These are phyloP conservation scores for Daucus carota DNA, from an alignment of 129 eudicot genomes.

Conservation along the genomic window DH1_v3.0 NC_030387.2:35212501-35213000, in stretches of 20 bases:
- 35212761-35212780: constrained; percentile 35
- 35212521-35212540: constrained; percentile 40
- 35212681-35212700: constrained; percentile 25
- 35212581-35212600: no score
- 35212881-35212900: background rate
- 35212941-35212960: background rate
- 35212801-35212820: constrained; percentile 3
- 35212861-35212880: background rate
- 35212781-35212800: background rate
- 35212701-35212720: constrained; percentile 65
- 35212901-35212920: background rate
- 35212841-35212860: background rate
- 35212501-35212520: constrained; percentile 76
- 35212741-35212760: constrained; percentile 62
- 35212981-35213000: background rate
- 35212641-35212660: background rate
- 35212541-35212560: constrained; percentile 35
- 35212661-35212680: constrained; percentile 24
- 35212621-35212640: background rate
- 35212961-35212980: background rate
- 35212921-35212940: background rate
- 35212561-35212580: no score
- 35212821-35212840: background rate
- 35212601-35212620: no score
- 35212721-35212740: constrained; percentile 7